Conservation (phyloP, 1,284 basidiomycete genomes). For the Malassezia psittaci region DNA sequence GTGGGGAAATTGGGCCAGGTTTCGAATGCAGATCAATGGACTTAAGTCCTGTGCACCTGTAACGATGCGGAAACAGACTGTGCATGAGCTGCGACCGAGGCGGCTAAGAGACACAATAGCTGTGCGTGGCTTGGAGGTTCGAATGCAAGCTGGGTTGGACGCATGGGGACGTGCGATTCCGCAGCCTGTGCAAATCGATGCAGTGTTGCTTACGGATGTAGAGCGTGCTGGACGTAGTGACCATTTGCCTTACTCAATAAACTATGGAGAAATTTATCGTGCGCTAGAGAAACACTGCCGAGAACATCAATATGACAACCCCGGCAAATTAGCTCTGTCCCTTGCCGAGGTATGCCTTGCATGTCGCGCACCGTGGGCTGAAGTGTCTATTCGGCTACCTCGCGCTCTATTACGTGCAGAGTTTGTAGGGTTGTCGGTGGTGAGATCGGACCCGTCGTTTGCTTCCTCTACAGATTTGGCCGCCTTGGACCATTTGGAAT, state of each 20-base stretch:
- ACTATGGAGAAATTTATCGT: slow-evolving; percentile 43
- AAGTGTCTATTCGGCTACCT: slow-evolving; percentile 53
- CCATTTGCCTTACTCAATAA: slow-evolving; percentile 56
- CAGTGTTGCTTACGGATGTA: slow-evolving; percentile 56
- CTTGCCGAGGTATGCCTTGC: slow-evolving; percentile 51
- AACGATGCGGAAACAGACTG: too few relatives aligned
- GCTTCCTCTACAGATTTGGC: background rate
- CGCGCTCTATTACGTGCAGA: slow-evolving; percentile 56
- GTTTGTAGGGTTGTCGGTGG: slow-evolving; percentile 51
- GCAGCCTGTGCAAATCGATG: slow-evolving; percentile 57
- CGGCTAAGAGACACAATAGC: slow-evolving; percentile 33
- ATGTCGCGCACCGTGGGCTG: slow-evolving; percentile 49
- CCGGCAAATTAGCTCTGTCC: slow-evolving; percentile 40
- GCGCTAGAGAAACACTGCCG: slow-evolving; percentile 39
- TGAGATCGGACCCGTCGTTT: slow-evolving; percentile 7
- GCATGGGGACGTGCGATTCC: slow-evolving; percentile 40
- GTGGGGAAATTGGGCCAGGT: too few relatives aligned
- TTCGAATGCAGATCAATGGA: too few relatives aligned
- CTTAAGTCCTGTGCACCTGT: too few relatives aligned
- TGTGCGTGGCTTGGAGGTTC: slow-evolving; percentile 34
- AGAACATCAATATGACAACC: slow-evolving; percentile 18
- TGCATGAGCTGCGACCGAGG: background rate
- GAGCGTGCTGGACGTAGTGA: slow-evolving; percentile 55
- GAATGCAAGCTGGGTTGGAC: slow-evolving; percentile 40
- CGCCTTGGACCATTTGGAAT: slow-evolving; percentile 41